Evolutionary conservation across 768 basidiomycete genomes (phyloP), one percentile per base, ranked within the genome.

Genomic region (Hemileccinum impolitum): DNA sequence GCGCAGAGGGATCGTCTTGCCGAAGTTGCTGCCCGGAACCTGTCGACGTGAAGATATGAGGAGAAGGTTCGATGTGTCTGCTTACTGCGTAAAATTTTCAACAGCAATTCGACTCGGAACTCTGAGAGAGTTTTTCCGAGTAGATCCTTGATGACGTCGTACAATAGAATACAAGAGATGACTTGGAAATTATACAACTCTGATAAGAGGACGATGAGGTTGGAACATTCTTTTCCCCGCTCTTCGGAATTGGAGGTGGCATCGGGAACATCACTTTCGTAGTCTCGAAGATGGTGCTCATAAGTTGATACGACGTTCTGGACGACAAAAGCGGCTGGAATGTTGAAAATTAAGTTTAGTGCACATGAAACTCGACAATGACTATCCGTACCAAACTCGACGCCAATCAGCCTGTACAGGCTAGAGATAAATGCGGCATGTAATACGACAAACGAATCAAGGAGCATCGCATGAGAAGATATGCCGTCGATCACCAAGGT

Each of bases 171-270:
- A 48, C 84, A 91, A 3, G 90, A 90, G 45, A 98, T 80, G 19
- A 97, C 90, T 70, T 93, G 90, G 63, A 97, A 94, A 64, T 97
- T 97, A 73, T 97, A 98, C 17, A 99, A 72, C 63, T 97, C 94
- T 2, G 92, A 89, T 18, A 97, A 70, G 19, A 98, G 78, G 1
- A 90, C 81, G 36, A 95, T 77, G 30, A 99, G 70, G 64, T 99
- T 98, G 10, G 87, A 83, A 55, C 84, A 84, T 62, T 95, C 91
- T 69, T 98, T 99, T 26, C 92, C 90, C 6, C 71, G 65, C 2
- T 69, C 72, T 18, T 74, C 73, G 9, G 61, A 52, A 15, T 61
- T 61, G 15, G 59, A 57, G 2, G 62, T 53, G 18, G 43, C 44
- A 14, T 59, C 41, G 1, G 48, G 6, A 15, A 28, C 10, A 13